Evolutionary conservation across 805 yeast species (phyloP).

Genomic region (Kluyveromyces dobzhanskii): DNA sequence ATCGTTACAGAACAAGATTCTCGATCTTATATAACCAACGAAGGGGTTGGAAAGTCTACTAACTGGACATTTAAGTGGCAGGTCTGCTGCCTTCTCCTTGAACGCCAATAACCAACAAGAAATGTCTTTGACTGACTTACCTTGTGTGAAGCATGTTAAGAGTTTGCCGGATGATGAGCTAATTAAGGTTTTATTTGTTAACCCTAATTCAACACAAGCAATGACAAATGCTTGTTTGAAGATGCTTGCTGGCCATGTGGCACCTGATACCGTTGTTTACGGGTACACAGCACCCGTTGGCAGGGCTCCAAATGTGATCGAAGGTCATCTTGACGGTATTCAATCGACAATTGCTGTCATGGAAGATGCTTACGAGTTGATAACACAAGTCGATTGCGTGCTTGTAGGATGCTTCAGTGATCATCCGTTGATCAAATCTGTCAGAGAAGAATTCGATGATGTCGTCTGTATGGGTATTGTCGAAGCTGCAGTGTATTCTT

Average conservation of each 20-base stretch:
- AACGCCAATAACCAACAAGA: no score
- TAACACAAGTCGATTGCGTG: conserved; percentile 25
- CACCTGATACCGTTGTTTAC: conserved; percentile 25
- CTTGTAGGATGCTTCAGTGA: conserved; percentile 31
- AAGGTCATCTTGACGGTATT: conserved; percentile 30
- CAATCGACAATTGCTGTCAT: conserved; percentile 27
- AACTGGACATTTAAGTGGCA: no score
- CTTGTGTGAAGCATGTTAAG: background rate
- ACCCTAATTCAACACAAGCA: conserved; percentile 26
- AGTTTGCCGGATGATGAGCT: conserved; percentile 1
- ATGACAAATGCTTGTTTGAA: conserved; percentile 28
- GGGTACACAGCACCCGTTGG: conserved; percentile 23
- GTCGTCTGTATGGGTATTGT: conserved; percentile 28
- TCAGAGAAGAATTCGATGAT: conserved; percentile 29
- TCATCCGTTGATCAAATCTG: conserved; percentile 29
- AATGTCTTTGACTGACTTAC: background rate
- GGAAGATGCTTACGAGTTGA: conserved; percentile 24
- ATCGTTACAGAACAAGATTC: no score
- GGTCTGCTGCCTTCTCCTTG: no score
- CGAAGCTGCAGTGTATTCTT: conserved; percentile 30
- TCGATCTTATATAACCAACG: no score
- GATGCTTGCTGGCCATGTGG: conserved; percentile 23
- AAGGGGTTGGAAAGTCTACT: no score
- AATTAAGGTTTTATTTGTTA: conserved; percentile 21
- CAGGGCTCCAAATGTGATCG: conserved; percentile 24